Conservation (phyloP, 2,329 filamentous ascomycete genomes). For the Lasiodiplodia sp. region DNA sequence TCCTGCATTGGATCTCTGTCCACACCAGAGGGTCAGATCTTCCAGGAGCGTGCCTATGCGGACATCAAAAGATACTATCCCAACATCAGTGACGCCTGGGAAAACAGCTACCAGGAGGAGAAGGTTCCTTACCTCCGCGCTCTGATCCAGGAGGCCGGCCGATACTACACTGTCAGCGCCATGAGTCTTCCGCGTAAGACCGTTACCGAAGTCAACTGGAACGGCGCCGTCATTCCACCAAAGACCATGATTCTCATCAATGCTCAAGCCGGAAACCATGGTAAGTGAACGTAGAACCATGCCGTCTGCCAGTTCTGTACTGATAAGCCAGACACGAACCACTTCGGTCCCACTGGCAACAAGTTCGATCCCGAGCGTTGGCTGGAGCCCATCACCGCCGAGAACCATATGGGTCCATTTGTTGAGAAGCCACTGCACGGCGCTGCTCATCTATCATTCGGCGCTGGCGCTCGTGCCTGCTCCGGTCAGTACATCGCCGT, state of each 20-base stretch:
- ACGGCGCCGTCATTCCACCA: conserved; percentile 59
- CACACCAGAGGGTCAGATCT: conserved; percentile 57
- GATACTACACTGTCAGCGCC: conserved; percentile 62
- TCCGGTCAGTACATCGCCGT: conserved; percentile 60
- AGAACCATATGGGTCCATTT: conserved; percentile 36
- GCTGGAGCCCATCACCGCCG: conserved; percentile 46
- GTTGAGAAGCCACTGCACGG: conserved; percentile 40
- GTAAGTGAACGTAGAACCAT: conserved; percentile 38
- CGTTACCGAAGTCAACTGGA: conserved; percentile 58
- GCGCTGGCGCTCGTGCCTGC: conserved; percentile 60
- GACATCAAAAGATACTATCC: conserved; percentile 60
- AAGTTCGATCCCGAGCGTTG: conserved; percentile 60
- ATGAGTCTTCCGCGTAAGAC: conserved; percentile 63
- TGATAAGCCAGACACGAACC: conserved; percentile 50
- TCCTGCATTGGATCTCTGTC: conserved; percentile 59
- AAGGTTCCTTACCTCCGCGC: conserved; percentile 57
- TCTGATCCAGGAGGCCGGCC: conserved; percentile 60
- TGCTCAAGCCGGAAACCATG: conserved; percentile 63
- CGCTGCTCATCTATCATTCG: conserved; percentile 57
- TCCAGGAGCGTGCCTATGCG: conserved; percentile 60
- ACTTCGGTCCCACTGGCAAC: conserved; percentile 56
- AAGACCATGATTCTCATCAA: conserved; percentile 64
- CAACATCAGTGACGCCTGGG: conserved; percentile 57
- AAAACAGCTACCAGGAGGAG: conserved; percentile 53
- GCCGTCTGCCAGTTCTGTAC: not conserved